Base-by-base conservation (phyloP, 2,329 filamentous ascomycete species). In the Xylaria sp. region DNA sequence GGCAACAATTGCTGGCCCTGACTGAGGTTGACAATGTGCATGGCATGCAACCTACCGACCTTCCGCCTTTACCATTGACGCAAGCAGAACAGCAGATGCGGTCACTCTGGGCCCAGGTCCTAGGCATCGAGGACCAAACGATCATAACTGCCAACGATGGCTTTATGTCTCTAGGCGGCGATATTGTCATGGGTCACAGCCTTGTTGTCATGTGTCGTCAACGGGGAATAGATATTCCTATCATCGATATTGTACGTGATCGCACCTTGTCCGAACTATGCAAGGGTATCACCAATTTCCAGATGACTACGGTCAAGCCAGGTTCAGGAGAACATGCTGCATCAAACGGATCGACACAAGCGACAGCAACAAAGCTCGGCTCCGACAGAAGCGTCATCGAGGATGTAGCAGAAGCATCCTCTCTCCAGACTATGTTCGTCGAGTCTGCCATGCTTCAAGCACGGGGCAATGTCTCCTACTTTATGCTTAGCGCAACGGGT, bases 61-160 rank as follows among this genome's bases (percentile, higher is more conserved):
- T 81, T 44, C 85, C 84, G 59, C 83, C 84, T 0, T 76, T 86
- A 1, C 85, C 85, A 0, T 64, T 86, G 38, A 86, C 85, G 0
- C 77, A 81, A 4, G 79, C 80, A 0, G 85, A 87, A 72, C 82
- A 84, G 68, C 75, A 76, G 6, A 84, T 87, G 81, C 79, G 84
- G 9, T 73, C 76, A 2, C 78, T 87, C 65, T 87, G 86, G 85
- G 81, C 85, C 0, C 72, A 76, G 0, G 80, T 85, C 0, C 77
- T 87, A 0, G 76, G 75, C 0, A 69, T 83, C 0, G 77, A 82
- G 0, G 78, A 80, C n/a, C 73, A 74, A 0, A 20, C 70, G 15
- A 76, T 77, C 2, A 84, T 88, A 36, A 80, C 77, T 1, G 77
- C 81, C 0, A 77, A 79, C 0, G 82, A 84, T 48, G 82, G 79